phyloP scores from a whole-genome alignment of 805 yeast genomes.

The Schwanniomyces yamadae region DNA sequence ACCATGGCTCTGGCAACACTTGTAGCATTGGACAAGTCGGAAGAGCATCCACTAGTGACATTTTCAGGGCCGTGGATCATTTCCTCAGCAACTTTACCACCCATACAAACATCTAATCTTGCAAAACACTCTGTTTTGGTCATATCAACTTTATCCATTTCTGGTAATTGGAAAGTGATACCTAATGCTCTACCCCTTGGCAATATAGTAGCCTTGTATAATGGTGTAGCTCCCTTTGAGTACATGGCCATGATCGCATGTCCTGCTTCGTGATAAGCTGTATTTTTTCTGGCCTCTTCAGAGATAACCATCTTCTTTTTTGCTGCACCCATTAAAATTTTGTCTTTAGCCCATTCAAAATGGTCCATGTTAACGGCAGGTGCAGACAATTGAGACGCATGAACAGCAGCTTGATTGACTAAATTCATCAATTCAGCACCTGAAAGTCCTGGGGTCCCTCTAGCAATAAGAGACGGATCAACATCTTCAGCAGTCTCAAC shows the following conservation, averaged over 20 bases:
- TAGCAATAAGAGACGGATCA: slow-evolving; percentile 85
- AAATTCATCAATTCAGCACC: slow-evolving; percentile 96
- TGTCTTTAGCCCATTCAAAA: slow-evolving; percentile 99
- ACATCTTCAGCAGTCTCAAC: slow-evolving; percentile 84
- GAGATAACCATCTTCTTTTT: slow-evolving; percentile 97
- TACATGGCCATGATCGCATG: slow-evolving; percentile 98
- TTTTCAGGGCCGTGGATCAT: slow-evolving; percentile 85
- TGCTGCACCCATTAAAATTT: slow-evolving; percentile 97
- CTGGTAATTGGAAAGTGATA: slow-evolving; percentile 95
- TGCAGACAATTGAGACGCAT: slow-evolving; percentile 92
- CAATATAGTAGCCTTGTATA: slow-evolving; percentile 93
- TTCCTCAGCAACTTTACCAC: slow-evolving; percentile 97
- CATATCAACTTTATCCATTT: slow-evolving; percentile 95
- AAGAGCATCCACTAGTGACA: slow-evolving; percentile 93
- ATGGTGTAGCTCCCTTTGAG: slow-evolving; percentile 90
- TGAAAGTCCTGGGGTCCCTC: slow-evolving; percentile 97
- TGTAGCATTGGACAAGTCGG: slow-evolving; percentile 88
- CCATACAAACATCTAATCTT: slow-evolving; percentile 95
- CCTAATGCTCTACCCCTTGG: slow-evolving; percentile 98
- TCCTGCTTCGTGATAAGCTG: slow-evolving; percentile 99
- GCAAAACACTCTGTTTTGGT: slow-evolving; percentile 89
- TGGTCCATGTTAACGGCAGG: slow-evolving; percentile 86
- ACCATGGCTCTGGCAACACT: slow-evolving; percentile 95
- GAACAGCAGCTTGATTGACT: slow-evolving; percentile 97
- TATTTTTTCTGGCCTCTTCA: slow-evolving; percentile 87